Percentiles rank a stretch among this genome's conserved stretches.
phyloP scores from a whole-genome alignment of 202 grass and related monocot species.

The Setaria italica region DNA sequence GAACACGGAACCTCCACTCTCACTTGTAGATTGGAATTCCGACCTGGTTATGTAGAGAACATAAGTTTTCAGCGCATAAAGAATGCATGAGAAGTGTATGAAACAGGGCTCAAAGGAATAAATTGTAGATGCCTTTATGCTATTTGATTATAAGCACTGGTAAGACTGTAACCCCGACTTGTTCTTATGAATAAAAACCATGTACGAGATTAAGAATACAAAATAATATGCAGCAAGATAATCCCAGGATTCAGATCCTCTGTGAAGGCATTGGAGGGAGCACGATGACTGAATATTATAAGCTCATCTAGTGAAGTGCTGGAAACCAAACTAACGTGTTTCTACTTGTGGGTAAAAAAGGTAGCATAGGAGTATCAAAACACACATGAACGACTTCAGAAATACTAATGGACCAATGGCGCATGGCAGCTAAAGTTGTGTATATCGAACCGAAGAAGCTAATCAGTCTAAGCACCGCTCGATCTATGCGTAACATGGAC shows the following conservation, averaged over 20 bases:
- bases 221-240: neutral
- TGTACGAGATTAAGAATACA: conserved; percentile 9
- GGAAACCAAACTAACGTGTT: neutral
- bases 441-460: neutral
- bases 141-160: neutral
- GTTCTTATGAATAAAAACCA: neutral
- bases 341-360: neutral
- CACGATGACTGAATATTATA: neutral
- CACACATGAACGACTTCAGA: neutral
- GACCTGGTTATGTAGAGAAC: neutral
- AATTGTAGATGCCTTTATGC: neutral
- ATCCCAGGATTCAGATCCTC: neutral
- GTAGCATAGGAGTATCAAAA: neutral
- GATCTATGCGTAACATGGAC: conserved; percentile 5
- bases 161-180: neutral
- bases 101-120: neutral
- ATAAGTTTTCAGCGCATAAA: conserved; percentile 10
- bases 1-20: neutral
- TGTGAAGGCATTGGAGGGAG: neutral
- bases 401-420: neutral
- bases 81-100: neutral
- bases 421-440: neutral
- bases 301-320: neutral
- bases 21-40: neutral
- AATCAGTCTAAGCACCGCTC: neutral